These are phyloP conservation scores for Amniculicola lignicola DNA, from an alignment of 495 filamentous ascomycete species.

Conservation along the genomic window DNA sequence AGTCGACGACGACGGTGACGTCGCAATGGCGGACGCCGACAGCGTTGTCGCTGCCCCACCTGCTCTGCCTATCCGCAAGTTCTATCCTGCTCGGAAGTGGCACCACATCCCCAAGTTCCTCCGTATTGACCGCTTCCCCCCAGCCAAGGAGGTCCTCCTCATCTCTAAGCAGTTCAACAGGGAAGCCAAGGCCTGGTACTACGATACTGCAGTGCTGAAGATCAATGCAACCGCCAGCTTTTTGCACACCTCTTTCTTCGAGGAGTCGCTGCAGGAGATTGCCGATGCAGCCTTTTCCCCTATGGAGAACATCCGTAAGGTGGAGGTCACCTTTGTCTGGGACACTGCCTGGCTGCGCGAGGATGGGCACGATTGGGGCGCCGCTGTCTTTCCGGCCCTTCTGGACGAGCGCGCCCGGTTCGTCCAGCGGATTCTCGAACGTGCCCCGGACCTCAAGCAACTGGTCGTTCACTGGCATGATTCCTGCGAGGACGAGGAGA, in stretches of 20 bases:
- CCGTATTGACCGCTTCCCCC: constrained; percentile 19
- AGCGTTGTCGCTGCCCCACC: neutral
- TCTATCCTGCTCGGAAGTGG: constrained; percentile 20
- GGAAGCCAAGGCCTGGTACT: constrained; percentile 28
- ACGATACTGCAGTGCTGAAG: constrained; percentile 21
- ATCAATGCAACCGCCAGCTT: constrained; percentile 30
- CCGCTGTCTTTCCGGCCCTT: constrained; percentile 11
- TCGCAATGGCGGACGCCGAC: neutral
- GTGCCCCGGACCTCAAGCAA: constrained; percentile 15
- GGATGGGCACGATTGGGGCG: neutral
- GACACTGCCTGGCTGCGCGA: constrained; percentile 22
- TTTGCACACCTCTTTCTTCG: constrained; percentile 26
- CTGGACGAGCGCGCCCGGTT: constrained; percentile 11
- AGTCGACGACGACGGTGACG: neutral
- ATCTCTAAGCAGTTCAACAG: constrained; percentile 14
- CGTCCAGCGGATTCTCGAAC: constrained; percentile 13
- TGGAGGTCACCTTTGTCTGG: constrained; percentile 28
- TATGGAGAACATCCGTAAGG: constrained; percentile 26
- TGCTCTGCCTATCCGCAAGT: neutral
- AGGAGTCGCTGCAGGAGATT: constrained; percentile 14
- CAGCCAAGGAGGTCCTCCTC: constrained; percentile 18
- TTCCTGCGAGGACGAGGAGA: constrained; percentile 14
- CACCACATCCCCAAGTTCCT: constrained; percentile 31
- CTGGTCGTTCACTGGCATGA: constrained; percentile 28
- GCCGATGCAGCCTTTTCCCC: constrained; percentile 26